Conservation (phyloP, 352 stramenopile genomes). For the Phytophthora brassicae region DNA sequence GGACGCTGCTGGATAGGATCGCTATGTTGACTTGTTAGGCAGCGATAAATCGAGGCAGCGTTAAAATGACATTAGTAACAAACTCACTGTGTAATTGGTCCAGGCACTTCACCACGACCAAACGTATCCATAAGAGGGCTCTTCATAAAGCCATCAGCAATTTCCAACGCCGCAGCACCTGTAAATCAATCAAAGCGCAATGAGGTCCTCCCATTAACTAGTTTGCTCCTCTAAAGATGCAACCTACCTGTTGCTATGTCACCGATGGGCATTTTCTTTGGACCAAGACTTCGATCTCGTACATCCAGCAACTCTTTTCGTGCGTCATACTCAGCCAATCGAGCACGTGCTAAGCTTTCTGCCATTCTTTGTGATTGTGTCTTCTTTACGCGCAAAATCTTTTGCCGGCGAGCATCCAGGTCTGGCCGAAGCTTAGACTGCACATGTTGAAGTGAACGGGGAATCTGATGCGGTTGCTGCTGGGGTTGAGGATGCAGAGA, state of each 20-base stretch:
- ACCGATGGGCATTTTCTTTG: slow-evolving; percentile 46
- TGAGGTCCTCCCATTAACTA: too few species aligned
- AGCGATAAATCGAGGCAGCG: background rate
- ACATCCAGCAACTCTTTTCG: slow-evolving; percentile 32
- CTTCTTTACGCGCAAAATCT: slow-evolving; percentile 74
- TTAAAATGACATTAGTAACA: background rate
- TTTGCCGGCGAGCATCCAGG: slow-evolving; percentile 50
- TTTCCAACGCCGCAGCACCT: slow-evolving; percentile 79
- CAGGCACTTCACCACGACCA: slow-evolving; percentile 7
- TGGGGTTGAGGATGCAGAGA: slow-evolving; percentile 19
- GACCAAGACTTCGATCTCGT: slow-evolving; percentile 13
- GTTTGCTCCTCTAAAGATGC: too few species aligned
- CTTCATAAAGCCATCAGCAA: slow-evolving; percentile 78
- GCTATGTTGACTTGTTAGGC: slow-evolving; percentile 3
- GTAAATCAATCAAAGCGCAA: background rate
- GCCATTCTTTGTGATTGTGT: slow-evolving; percentile 77
- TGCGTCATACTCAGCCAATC: slow-evolving; percentile 63
- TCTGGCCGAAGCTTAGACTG: slow-evolving; percentile 70
- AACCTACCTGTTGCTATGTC: slow-evolving; percentile 59
- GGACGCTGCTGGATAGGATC: background rate
- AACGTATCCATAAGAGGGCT: slow-evolving; percentile 79
- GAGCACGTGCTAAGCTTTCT: slow-evolving; percentile 55
- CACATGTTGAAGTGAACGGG: slow-evolving; percentile 39
- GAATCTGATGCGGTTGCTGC: slow-evolving; percentile 6
- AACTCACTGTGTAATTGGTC: slow-evolving; percentile 13